Percentiles rank a stretch among this genome's conserved stretches.
Evolutionary conservation across 768 basidiomycete species (phyloP).

Genomic region (Agrocybe pediades): DNA sequence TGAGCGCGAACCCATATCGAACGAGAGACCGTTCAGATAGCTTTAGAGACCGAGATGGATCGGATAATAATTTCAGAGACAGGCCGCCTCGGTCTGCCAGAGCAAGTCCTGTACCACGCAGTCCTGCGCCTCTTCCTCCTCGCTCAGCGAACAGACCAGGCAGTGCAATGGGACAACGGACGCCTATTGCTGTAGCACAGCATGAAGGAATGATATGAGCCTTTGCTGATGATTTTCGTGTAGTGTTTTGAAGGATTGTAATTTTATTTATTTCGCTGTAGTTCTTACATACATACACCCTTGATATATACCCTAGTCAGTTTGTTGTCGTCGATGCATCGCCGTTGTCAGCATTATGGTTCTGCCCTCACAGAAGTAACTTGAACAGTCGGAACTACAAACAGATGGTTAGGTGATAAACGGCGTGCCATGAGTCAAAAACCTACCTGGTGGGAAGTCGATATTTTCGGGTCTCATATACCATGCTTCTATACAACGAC

Average conservation of each 20-base stretch:
- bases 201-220: conserved; percentile 67
- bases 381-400: conserved; percentile 1
- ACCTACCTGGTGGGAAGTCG: conserved; percentile 47
- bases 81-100: conserved; percentile 33
- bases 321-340: not conserved
- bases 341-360: not conserved
- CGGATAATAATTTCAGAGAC: conserved; percentile 24
- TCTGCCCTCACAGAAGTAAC: not conserved
- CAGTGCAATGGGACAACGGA: conserved; percentile 49
- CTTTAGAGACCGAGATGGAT: conserved; percentile 19
- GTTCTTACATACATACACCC: conserved; percentile 2
- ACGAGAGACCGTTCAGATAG: conserved; percentile 24
- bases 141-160: conserved; percentile 68
- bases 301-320: too few relatives aligned
- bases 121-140: conserved; percentile 45
- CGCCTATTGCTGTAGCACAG: conserved; percentile 53
- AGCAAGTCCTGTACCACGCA: conserved; percentile 48
- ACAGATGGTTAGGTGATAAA: not conserved
- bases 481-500: conserved; percentile 39
- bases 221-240: not conserved
- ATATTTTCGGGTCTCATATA: conserved; percentile 43
- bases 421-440: not conserved
- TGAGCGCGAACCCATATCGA: conserved; percentile 25
- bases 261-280: conserved; percentile 16
- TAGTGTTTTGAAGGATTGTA: not conserved